Conservation (phyloP, 495 filamentous ascomycete genomes). For the Pseudevernia furfuracea region DNA sequence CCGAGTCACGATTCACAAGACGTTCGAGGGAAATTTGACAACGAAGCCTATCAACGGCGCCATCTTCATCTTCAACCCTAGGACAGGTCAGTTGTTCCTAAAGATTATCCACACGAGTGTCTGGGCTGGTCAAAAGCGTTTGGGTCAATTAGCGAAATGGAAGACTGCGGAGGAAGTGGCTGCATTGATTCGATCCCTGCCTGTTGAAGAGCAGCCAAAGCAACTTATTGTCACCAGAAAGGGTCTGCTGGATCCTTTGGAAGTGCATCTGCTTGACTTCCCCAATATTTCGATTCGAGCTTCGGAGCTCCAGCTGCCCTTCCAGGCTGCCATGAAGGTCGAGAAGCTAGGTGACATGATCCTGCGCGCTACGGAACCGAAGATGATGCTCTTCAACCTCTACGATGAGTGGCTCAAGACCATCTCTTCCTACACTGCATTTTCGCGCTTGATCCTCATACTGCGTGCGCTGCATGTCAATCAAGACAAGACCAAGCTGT, state of each 20-base stretch:
- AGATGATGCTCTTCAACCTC: constrained; percentile 99
- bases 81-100: constrained; percentile 94
- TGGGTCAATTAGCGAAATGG: constrained; percentile 98
- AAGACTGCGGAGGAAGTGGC: constrained; percentile 99
- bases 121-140: constrained; percentile 98
- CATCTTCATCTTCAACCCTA: constrained; percentile 99
- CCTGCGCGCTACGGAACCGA: constrained; percentile 89
- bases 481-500: constrained; percentile 94
- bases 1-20: constrained; percentile 99
- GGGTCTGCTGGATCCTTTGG: constrained; percentile 92
- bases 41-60: constrained; percentile 99
- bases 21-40: constrained; percentile 97
- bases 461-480: constrained; percentile 95
- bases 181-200: constrained; percentile 90
- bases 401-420: constrained; percentile 99
- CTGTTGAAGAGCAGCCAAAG: constrained; percentile 97
- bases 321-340: constrained; percentile 99
- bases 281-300: constrained; percentile 99
- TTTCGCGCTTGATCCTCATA: constrained; percentile 92
- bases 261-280: constrained; percentile 96
- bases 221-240: constrained; percentile 98
- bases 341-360: constrained; percentile 99
- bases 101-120: constrained; percentile 99
- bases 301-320: constrained; percentile 93
- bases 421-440: constrained; percentile 97